phyloP scores from a whole-genome alignment of 2,329 filamentous ascomycete genomes.

The Monosporascus sp. region DNA sequence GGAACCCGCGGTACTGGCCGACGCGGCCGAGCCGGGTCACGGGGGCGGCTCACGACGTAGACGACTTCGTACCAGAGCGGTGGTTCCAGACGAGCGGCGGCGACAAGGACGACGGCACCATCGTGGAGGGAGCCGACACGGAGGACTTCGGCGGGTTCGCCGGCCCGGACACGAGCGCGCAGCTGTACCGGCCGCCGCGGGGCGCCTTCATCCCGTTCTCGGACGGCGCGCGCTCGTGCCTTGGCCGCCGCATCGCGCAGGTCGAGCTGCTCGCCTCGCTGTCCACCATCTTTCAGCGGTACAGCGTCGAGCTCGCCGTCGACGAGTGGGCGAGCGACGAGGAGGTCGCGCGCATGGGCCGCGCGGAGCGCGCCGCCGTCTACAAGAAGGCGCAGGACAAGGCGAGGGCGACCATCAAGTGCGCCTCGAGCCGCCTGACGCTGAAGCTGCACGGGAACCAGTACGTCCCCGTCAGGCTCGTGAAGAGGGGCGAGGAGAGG shows the following conservation, averaged over 20 bases:
- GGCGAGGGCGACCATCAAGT: conserved; percentile 45
- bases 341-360: conserved; percentile 46
- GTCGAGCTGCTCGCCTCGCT: conserved; percentile 53
- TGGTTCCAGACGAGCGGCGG: conserved; percentile 50
- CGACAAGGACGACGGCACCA: conserved; percentile 1
- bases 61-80: conserved; percentile 66
- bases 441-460: conserved; percentile 59
- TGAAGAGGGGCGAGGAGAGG: conserved; percentile 63
- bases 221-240: conserved; percentile 51
- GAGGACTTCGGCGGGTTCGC: conserved; percentile 55
- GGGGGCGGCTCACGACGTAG: conserved; percentile 47
- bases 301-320: conserved; percentile 67
- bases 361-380: conserved; percentile 39
- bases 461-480: conserved; percentile 61
- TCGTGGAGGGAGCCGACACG: conserved; percentile 30
- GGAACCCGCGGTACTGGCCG: conserved; percentile 8
- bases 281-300: conserved; percentile 49
- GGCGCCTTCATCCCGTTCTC: conserved; percentile 55
- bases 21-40: conserved; percentile 39
- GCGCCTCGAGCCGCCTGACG: conserved; percentile 61
- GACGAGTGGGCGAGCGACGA: conserved; percentile 50
- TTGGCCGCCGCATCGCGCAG: conserved; percentile 54
- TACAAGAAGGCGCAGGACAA: conserved; percentile 57
- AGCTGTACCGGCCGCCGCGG: conserved; percentile 54
- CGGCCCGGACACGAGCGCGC: conserved; percentile 55